Conservation (phyloP, 257 asterid genomes). For the Anisodus acutangulus region DNA sequence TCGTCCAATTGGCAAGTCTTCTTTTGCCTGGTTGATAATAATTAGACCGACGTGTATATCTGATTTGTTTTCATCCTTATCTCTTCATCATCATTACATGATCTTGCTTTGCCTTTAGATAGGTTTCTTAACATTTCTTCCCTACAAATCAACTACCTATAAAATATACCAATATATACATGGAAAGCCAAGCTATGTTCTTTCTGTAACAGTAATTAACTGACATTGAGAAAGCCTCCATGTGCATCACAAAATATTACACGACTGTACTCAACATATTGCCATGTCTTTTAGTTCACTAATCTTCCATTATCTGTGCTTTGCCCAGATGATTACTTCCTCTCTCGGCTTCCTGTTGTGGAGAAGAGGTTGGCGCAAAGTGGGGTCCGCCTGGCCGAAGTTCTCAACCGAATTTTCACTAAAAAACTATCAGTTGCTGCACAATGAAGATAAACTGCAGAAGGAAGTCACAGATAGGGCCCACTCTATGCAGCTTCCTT, state of each 20-base stretch:
- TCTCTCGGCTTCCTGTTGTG: slow-evolving; percentile 79
- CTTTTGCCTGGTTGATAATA: not conserved
- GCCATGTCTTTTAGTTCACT: slow-evolving; percentile 1
- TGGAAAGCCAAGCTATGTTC: not conserved
- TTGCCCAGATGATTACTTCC: slow-evolving; percentile 74
- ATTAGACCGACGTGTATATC: not conserved
- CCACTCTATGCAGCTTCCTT: slow-evolving; percentile 24
- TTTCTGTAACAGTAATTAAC: not conserved
- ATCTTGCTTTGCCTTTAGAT: not conserved
- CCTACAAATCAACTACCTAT: not conserved
- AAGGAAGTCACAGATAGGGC: slow-evolving; percentile 26
- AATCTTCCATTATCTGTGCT: slow-evolving; percentile 23
- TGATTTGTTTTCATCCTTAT: not conserved
- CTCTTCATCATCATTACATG: not conserved
- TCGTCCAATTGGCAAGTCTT: not conserved
- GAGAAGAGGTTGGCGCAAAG: slow-evolving; percentile 77
- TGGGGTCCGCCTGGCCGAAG: slow-evolving; percentile 85
- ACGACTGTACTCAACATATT: not conserved
- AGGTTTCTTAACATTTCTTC: not conserved
- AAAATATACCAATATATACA: not conserved
- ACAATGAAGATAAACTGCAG: slow-evolving; percentile 45
- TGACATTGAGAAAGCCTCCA: not conserved
- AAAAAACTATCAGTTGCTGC: slow-evolving; percentile 47
- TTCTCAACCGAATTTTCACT: slow-evolving; percentile 73
- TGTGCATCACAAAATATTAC: not conserved